Evolutionary conservation across 1,139 yeast genomes (phyloP), one percentile per base, ranked within the genome.

Genomic region (Pichia sp.): DNA sequence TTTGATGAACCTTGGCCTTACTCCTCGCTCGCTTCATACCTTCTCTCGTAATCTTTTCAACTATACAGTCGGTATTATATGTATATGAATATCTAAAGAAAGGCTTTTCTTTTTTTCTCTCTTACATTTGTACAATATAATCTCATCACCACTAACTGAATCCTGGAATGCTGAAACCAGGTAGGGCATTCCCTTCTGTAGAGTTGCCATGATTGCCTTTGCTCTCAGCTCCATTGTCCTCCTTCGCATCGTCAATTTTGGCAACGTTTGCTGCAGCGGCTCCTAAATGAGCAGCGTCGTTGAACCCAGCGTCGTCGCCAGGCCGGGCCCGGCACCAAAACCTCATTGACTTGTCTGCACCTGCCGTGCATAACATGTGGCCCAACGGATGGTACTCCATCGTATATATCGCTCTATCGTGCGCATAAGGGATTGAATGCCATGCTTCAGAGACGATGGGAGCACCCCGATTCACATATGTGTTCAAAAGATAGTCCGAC

Each of bases 301-400:
- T 82, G 72, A 84, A 90, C 2, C 92, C 87, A 67, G 80, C 80
- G 0, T 89, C 87, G 71, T 93, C 99, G 62, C 86, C 87, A 1
- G 97, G 98, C 67, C 96, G 77, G 1, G 95, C 87, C 53, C 99
- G 77, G 40, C 93, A 84, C 99, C 99, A 93, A 72, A 93, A 89
- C 59, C 97, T 74, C n/a, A 96, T 90, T 10, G 95, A 84, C 67
- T 95, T 81, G 71, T 93, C 99, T 57, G 95, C 90, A 31, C 97
- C 93, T 0, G 97, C 98, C 15, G 97, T 84, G 57, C 95, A 86
- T 49, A 93, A 75, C 54, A 92, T 75, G 70, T 93, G 98, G 2
- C 99, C 99, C 64, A 89, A 75, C 3, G 98, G 98, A 71, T 92
- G 97, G 67, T 90, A 93, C 62, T 92, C 95, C 58, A 93, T 71